Base-by-base conservation (phyloP, 2,329 filamentous ascomycete species). In the Plenodomus tracheiphilus region DNA sequence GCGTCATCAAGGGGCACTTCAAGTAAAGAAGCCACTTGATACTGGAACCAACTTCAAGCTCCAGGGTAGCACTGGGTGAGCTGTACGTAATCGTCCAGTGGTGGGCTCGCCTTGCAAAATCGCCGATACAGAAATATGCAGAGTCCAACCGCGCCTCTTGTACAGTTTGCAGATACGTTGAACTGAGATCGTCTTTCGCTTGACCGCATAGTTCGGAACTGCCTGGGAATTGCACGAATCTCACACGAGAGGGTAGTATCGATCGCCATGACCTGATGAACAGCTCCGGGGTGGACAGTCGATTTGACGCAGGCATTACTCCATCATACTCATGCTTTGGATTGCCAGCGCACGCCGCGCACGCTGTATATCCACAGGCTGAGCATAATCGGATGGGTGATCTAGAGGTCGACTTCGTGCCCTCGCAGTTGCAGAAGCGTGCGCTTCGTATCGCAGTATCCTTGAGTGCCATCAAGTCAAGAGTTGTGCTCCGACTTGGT, bases 351-450 rank as follows among this genome's bases (percentile, higher is more conserved):
- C 83, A 86, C 4, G 66, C 62, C 1, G 68, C 60, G 61, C 84
- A 87, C 10, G 79, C 77, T 2, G 79, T 82, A 55, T 85, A 79
- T 0, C 65, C 70, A 54, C 85, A 87, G 4, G 75, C 63, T 1
- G 55, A 59, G 57, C 84, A 87, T 32, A 66, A 56, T 30, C 78
- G 72, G 6, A 85, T 74, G 0, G 58, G 49, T 9, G 67, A 68
- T 5, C 63, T 57, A 3, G 73, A 70, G 2, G 77, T 65, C 0
- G 65, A 58, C 2, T 66, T 68, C 30, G 74, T 72, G 1, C 79
- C 77, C 67, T 87, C 85, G 49, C 85, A 87, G 36, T 69, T 66
- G 54, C 85, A 88, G n/a, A 79, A 69, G 10, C 76, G 74, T 9
- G 71, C 66, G 49, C 75, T 79, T 2, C 56, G 6, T 21, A 49